Evolutionary conservation across 139 green algal species (phyloP), one percentile per base, ranked within the genome.

Genomic region (Micromonas pusilla): DNA sequence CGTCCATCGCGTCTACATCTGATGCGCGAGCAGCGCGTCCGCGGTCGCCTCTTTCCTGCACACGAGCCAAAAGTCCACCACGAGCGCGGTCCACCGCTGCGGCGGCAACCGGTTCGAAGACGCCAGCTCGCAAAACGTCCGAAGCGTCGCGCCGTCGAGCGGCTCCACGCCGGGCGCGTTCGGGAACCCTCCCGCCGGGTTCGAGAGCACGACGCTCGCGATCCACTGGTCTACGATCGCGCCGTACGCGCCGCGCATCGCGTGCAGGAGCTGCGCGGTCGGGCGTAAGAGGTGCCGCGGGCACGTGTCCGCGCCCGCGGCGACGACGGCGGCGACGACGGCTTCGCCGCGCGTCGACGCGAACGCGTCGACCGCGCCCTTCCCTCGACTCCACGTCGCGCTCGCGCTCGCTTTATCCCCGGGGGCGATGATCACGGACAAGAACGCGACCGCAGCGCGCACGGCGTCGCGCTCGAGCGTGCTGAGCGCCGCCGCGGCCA

Each of bases 11-110:
- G 32, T 32, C 26, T 26, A 90, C 71, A 92, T 67, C 70, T 92
- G 83, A 34, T 93, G 91, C 16, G 85, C 84, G 25, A 91, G 75
- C 79, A 93, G 77, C n/a, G 86, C 85, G 70, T 92, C 88, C 2
- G 53, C 62, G 21, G 67, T 82, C 25, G 83, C 83, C 70, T 91
- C 85, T 2, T 86, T 82, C 0, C 88, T 80, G 0, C 81, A 72
- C 9, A 93, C 65, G 38, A 76, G 73, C 26, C 83, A 87, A 79
- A 91, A 87, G 68, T 93, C 89, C 13, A 78, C 34, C 16, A 91
- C 77, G 25, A 93, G 66, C 3, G 85, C 83, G 25, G 87, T 80
- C 72, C 92, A 87, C 33, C 86, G 80, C 2, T 83, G 76, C 0
- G 85, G 64, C 1, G 65, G 52, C 37, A 93, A 78, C 0, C 30